Percentiles rank a stretch among this genome's conserved stretches.
phyloP scores from a whole-genome alignment of 108 stramenopile species.

The Skeletonema tropicum region DNA sequence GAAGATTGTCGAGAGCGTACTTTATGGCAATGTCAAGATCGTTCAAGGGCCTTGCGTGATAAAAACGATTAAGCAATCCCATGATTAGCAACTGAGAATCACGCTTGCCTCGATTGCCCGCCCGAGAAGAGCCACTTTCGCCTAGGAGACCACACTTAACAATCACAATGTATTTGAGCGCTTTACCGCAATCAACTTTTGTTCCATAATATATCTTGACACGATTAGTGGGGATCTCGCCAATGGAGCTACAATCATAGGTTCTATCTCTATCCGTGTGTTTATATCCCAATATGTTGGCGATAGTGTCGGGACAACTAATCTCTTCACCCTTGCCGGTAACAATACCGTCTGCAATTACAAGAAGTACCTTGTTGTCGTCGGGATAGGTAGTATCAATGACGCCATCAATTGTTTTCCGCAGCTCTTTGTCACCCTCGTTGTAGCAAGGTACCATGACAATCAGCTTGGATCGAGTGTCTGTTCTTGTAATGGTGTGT shows the following conservation, averaged over 20 bases:
- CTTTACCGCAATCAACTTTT: slow-evolving; percentile 13
- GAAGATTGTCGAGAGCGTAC: slow-evolving; percentile 39
- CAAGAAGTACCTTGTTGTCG: slow-evolving; percentile 56
- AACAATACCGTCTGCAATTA: slow-evolving; percentile 57
- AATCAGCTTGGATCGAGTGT: slow-evolving; percentile 48
- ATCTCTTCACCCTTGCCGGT: too few species aligned
- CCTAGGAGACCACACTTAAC: not conserved
- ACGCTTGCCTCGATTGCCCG: slow-evolving; percentile 64
- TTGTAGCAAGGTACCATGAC: slow-evolving; percentile 68
- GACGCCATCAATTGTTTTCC: slow-evolving; percentile 54
- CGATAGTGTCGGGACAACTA: slow-evolving; percentile 40
- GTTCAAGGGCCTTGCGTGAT: slow-evolving; percentile 46
- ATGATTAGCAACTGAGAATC: slow-evolving; percentile 58
- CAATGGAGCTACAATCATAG: slow-evolving; percentile 44
- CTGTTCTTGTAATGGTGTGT: slow-evolving; percentile 36
- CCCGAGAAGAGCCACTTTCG: not conserved
- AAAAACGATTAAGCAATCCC: slow-evolving; percentile 56
- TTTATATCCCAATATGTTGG: slow-evolving; percentile 51
- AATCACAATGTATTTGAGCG: slow-evolving; percentile 4
- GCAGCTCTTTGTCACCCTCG: slow-evolving; percentile 55
- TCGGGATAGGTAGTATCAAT: slow-evolving; percentile 48
- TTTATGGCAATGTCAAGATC: slow-evolving; percentile 50
- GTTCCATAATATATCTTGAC: slow-evolving; percentile 9
- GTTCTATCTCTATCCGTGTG: slow-evolving; percentile 38
- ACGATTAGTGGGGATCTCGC: slow-evolving; percentile 15